Evolutionary conservation across 2,329 filamentous ascomycete species (phyloP).

Genomic region (Harringtonia aguacate): DNA sequence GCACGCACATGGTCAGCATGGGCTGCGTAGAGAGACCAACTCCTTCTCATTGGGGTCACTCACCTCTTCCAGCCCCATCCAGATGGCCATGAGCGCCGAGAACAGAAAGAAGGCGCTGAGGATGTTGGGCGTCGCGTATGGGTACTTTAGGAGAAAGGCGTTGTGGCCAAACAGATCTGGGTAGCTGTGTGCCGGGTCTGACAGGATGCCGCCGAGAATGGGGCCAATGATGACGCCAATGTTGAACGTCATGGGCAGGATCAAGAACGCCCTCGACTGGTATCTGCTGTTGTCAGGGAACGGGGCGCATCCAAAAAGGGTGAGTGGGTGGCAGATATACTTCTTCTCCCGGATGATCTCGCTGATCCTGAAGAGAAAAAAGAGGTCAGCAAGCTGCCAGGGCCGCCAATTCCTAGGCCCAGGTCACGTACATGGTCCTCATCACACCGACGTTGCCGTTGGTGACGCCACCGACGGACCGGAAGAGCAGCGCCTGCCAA

Average conservation of each 20-base stretch:
- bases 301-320: neutral
- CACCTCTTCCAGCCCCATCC: slow-evolving; percentile 41
- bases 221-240: slow-evolving; percentile 50
- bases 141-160: slow-evolving; percentile 35
- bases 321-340: slow-evolving; percentile 13
- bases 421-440: slow-evolving; percentile 54
- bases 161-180: slow-evolving; percentile 34
- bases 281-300: slow-evolving; percentile 18
- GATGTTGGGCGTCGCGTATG: slow-evolving; percentile 44
- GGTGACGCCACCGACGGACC: slow-evolving; percentile 53
- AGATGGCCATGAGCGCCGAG: slow-evolving; percentile 30
- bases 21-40: neutral
- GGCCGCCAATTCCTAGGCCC: no score
- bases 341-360: slow-evolving; percentile 32
- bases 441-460: slow-evolving; percentile 69
- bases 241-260: slow-evolving; percentile 62
- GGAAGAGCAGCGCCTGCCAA: slow-evolving; percentile 48
- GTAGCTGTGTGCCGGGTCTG: slow-evolving; percentile 31
- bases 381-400: no score
- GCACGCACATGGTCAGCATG: neutral
- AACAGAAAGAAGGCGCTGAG: slow-evolving; percentile 37
- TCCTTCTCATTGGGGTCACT: slow-evolving; percentile 1
- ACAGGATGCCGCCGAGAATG: slow-evolving; percentile 34
- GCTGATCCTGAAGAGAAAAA: slow-evolving; percentile 31
- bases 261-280: slow-evolving; percentile 30